Evolutionary conservation across 805 yeast species (phyloP), one percentile per base, ranked within the genome.

Genomic region (Schwanniomyces polymorphus): DNA sequence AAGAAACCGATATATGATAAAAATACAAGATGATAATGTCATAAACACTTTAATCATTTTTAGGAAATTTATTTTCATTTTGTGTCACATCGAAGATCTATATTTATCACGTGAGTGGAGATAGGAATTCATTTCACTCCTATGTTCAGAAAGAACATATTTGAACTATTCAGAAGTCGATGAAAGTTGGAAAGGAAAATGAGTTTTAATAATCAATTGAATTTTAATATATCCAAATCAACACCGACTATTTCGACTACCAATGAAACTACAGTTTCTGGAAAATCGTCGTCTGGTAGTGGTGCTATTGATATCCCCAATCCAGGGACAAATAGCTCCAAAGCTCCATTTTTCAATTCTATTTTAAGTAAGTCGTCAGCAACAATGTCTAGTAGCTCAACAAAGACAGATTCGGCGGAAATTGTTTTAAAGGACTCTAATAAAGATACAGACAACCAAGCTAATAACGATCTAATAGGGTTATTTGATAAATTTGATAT

Each of bases 171-270:
- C 7, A 28, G 7, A 31, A 16, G 8, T 7, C 10, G 7, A 31
- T 31, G 35, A 3, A 14, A 31, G 35, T 31, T 14, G 35, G 35
- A 31, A 37, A 18, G 27, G 26, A 39, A n/a, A 27, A 65, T 66
- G 73, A 51, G 70, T 23, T 62, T 57, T 49, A 64, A 58, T 43
- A 64, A 60, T 41, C 63, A 57, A 27, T 54, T 65, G 44, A 59
- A 63, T 9, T 71, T 70, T 53, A 72, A 61, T 48, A 58, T 71
- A 18, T 55, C 69, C 23, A 73, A 73, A 52, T 57, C 77, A 3
- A 61, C 68, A 8, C 68, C 78, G 16, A 72, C 78, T 2, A 72
- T 76, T 2, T 70, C 75, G 14, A 71, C 76, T 7, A 66, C 73
- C 18, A 68, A 68, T 41, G 57, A 65, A 31, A 67, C 57, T 46